These are phyloP conservation scores for Leccinum fallax DNA, from an alignment of 1,284 basidiomycete species.

Conservation along the genomic window DNA sequence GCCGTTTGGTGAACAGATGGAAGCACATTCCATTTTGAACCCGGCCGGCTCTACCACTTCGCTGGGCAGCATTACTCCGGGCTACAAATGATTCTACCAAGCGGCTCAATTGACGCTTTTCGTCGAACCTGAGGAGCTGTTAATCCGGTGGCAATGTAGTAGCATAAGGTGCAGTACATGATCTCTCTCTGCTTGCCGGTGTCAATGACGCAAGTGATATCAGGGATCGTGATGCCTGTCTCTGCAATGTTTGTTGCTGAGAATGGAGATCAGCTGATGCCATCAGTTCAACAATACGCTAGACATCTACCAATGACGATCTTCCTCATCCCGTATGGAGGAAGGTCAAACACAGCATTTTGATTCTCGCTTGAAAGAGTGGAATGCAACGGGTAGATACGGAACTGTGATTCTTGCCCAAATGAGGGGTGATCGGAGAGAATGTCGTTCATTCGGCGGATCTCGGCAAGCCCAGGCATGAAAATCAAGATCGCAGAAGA, in stretches of 20 bases:
- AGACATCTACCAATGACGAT: slow-evolving; percentile 82
- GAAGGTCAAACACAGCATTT: slow-evolving; percentile 87
- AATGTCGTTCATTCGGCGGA: slow-evolving; percentile 85
- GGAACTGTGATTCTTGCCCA: slow-evolving; percentile 67
- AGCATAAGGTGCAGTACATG: slow-evolving; percentile 50
- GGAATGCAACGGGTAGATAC: slow-evolving; percentile 92
- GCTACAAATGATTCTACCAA: slow-evolving; percentile 94
- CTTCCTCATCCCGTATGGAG: slow-evolving; percentile 80
- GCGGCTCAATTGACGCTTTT: slow-evolving; percentile 95
- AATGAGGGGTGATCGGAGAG: slow-evolving; percentile 79
- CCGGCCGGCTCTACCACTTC: slow-evolving; percentile 90
- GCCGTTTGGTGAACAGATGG: slow-evolving; percentile 90
- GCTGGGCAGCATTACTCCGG: slow-evolving; percentile 91
- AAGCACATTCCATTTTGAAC: slow-evolving; percentile 93
- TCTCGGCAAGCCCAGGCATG: slow-evolving; percentile 93
- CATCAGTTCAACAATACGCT: slow-evolving; percentile 53
- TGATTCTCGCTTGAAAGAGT: slow-evolving; percentile 91
- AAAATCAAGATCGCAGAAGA: slow-evolving; percentile 90
- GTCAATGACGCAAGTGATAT: slow-evolving; percentile 98
- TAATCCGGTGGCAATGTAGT: slow-evolving; percentile 7
- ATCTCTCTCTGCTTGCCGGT: slow-evolving; percentile 94
- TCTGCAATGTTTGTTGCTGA: slow-evolving; percentile 71
- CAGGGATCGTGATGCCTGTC: slow-evolving; percentile 97
- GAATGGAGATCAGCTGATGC: slow-evolving; percentile 57
- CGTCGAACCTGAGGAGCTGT: slow-evolving; percentile 75